Evolutionary conservation across 305 asterid genomes (phyloP), one percentile per base, ranked within the genome.

Genomic region (Fraxinus nigra): DNA sequence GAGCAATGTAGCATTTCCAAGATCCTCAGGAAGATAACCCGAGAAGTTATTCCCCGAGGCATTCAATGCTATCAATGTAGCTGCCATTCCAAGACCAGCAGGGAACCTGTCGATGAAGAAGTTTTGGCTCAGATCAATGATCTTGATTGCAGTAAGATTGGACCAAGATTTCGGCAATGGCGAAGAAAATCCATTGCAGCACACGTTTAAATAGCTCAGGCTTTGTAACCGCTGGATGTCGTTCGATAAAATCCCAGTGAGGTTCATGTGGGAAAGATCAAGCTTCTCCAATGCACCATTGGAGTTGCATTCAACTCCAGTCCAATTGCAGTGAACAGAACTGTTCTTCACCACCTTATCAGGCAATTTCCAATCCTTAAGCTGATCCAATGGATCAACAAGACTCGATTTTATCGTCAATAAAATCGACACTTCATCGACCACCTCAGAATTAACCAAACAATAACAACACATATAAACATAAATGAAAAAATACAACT

Each of bases 1-100:
- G 0, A 95, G 93, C 40, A 78, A n/a, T 26, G 91, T 85, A 0
- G 91, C 89, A 38, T 95, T 89, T 8, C 90, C 92, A 22, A 95
- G 87, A 85, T 92, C 94, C 38, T 87, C 95, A 1, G 98, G 97
- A 51, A 95, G 89, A 74, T 75, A 70, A 34, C 98, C 97, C 0
- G 97, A 89, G 79, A 93, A 91, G 84, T 90, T 93, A 83, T 95
- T 95, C 51, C 97, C 93, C 0, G 99, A 93, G 69, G 93, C 97
- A 73, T 95, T 95, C 56, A 95, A 16, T 3, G 85, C 54, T 24
- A 67, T 37, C 76, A 95, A 65, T 8, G 89, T 83, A 13, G 87
- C 35, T 5, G 89, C 86, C 88, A 77, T 82, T 65, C 93, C 92
- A n/a, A 92, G 85, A 6, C 97, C 97, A 16, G 26, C 9, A 0